Evolutionary conservation across 305 asterid species (phyloP).

Genomic region (Fraxinus ornus): DNA sequence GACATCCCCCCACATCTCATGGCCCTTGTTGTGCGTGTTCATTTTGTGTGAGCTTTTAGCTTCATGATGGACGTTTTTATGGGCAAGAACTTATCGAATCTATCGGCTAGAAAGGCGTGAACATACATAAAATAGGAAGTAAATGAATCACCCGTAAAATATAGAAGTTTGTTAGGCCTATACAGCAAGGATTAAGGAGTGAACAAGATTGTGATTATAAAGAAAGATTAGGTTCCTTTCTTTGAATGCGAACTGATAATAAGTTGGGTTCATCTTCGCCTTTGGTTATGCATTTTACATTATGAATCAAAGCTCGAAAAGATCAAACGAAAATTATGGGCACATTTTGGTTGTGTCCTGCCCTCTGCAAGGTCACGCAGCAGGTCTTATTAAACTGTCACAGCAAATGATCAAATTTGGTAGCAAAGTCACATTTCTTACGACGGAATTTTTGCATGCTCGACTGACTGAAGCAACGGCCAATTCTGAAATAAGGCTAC

Average conservation of each 20-base stretch:
- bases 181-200: neutral
- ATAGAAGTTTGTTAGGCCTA: neutral
- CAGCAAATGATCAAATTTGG: slow-evolving; percentile 39
- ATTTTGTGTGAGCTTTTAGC: neutral
- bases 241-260: neutral
- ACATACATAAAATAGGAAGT: neutral
- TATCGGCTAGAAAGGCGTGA: neutral
- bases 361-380: slow-evolving; percentile 54
- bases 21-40: neutral
- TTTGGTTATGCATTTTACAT: neutral
- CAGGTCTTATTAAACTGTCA: slow-evolving; percentile 48
- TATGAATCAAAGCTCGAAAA: neutral
- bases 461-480: slow-evolving; percentile 5
- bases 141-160: neutral
- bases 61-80: neutral
- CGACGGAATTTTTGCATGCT: slow-evolving; percentile 21
- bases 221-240: neutral
- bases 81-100: neutral
- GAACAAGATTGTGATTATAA: neutral
- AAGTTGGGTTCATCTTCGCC: neutral
- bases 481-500: slow-evolving; percentile 18
- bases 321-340: slow-evolving; percentile 23
- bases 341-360: slow-evolving; percentile 45
- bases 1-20: neutral
- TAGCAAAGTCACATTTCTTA: slow-evolving; percentile 45